Percentiles rank a stretch among this genome's conserved stretches.
Conservation (phyloP, 257 asterid genomes). For the Osmanthus fragrans region DNA sequence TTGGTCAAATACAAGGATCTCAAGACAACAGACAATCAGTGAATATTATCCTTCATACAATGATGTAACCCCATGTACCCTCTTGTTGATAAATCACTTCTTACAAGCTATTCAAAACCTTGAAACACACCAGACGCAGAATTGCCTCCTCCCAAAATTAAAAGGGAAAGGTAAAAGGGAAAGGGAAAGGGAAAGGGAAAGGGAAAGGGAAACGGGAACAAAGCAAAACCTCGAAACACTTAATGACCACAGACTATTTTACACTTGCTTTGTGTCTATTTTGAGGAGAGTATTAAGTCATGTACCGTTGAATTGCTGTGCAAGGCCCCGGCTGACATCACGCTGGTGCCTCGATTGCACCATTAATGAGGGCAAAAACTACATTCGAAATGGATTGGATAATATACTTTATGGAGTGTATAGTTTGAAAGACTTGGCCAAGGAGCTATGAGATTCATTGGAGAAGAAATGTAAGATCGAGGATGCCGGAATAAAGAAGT, state of each 20-base stretch:
- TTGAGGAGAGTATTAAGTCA: constrained; percentile 90
- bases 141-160: constrained; percentile 20
- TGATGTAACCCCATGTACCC: constrained; percentile 9
- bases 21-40: too few relatives aligned
- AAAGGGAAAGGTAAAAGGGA: constrained; percentile 27
- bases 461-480: too few relatives aligned
- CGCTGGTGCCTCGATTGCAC: constrained; percentile 93
- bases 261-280: constrained; percentile 40
- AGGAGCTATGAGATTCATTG: too few relatives aligned
- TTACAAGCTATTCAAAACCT: neutral
- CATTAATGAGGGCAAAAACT: constrained; percentile 39
- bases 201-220: constrained; percentile 12
- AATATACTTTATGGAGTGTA: too few relatives aligned
- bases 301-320: constrained; percentile 91
- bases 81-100: neutral
- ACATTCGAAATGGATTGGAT: too few relatives aligned
- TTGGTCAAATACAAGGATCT: neutral
- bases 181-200: constrained; percentile 27
- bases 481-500: too few relatives aligned
- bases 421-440: too few relatives aligned
- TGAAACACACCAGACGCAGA: neutral
- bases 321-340: constrained; percentile 83
- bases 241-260: neutral
- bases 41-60: neutral
- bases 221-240: constrained; percentile 9